Evolutionary conservation across 331 rosid genomes (phyloP).

Genomic region (Acacia concinna): DNA sequence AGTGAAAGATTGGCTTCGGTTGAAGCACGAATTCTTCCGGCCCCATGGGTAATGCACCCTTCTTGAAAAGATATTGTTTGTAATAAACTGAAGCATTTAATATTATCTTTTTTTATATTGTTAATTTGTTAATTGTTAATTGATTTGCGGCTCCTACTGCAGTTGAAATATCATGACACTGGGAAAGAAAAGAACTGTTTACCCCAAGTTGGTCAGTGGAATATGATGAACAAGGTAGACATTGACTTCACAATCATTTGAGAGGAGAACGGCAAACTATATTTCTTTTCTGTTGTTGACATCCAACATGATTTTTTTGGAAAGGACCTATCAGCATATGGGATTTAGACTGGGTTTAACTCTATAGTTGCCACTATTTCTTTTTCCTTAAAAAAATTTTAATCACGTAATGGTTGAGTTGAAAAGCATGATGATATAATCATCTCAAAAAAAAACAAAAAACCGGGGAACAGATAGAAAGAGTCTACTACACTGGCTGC

Average conservation of each 20-base stretch:
- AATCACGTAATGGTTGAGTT: neutral
- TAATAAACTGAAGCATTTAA: slow-evolving; percentile 7
- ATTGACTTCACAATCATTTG: neutral
- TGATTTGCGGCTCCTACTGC: slow-evolving; percentile 32
- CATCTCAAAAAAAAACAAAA: neutral
- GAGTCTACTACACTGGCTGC: neutral
- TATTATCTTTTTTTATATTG: neutral
- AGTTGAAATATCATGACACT: slow-evolving; percentile 92
- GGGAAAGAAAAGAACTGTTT: slow-evolving; percentile 96
- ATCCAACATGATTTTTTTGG: neutral
- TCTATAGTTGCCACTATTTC: neutral
- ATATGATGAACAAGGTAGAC: slow-evolving; percentile 97
- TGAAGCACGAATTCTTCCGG: slow-evolving; percentile 96
- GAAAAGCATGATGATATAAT: neutral
- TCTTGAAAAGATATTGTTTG: slow-evolving; percentile 17
- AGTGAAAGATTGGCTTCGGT: slow-evolving; percentile 90
- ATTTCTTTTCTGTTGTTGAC: neutral
- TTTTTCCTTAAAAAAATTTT: neutral
- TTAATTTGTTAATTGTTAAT: too few species aligned
- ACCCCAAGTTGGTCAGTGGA: slow-evolving; percentile 99
- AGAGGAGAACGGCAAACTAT: neutral
- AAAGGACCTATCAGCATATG: neutral
- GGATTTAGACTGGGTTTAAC: neutral
- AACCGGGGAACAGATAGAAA: neutral
- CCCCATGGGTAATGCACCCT: slow-evolving; percentile 81